Evolutionary conservation across 2,329 filamentous ascomycete genomes (phyloP).

Genomic region (Leptosphaerulina australis): DNA sequence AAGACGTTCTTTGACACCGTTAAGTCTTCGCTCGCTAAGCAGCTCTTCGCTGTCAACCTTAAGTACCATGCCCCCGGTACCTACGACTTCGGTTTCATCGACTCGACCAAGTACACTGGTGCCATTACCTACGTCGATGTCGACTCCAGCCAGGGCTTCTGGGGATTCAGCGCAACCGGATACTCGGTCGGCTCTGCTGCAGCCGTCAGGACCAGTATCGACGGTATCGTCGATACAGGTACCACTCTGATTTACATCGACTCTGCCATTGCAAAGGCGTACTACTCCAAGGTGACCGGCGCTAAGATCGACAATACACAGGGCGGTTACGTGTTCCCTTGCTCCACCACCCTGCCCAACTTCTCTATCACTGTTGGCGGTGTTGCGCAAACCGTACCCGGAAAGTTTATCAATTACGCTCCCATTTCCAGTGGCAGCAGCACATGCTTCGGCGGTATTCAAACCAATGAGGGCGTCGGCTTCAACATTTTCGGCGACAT

Average conservation of each 20-base stretch:
- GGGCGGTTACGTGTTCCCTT: conserved; percentile 64
- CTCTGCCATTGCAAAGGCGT: conserved; percentile 59
- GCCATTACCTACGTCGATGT: conserved; percentile 62
- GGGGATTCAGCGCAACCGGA: conserved; percentile 64
- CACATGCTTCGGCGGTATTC: conserved; percentile 77
- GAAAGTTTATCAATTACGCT: conserved; percentile 62
- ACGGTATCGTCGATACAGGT: conserved; percentile 71
- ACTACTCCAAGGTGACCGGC: conserved; percentile 64
- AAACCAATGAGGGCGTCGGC: conserved; percentile 63
- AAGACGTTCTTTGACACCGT: conserved; percentile 68
- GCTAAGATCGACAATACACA: conserved; percentile 55
- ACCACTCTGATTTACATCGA: conserved; percentile 70
- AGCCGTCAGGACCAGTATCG: conserved; percentile 51
- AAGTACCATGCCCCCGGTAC: conserved; percentile 58
- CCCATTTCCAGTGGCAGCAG: conserved; percentile 47
- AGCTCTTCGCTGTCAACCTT: conserved; percentile 64
- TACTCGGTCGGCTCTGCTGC: conserved; percentile 59
- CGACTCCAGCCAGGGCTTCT: conserved; percentile 65
- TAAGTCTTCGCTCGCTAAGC: conserved; percentile 56
- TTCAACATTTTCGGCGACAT: conserved; percentile 77
- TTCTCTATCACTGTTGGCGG: conserved; percentile 60
- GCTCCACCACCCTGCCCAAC: conserved; percentile 58
- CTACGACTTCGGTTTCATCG: conserved; percentile 66
- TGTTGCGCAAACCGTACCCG: conserved; percentile 59
- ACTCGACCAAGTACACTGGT: conserved; percentile 64